Base-by-base conservation (phyloP, 768 basidiomycete genomes). In the Lanmaoa pseudosensibilis region DNA sequence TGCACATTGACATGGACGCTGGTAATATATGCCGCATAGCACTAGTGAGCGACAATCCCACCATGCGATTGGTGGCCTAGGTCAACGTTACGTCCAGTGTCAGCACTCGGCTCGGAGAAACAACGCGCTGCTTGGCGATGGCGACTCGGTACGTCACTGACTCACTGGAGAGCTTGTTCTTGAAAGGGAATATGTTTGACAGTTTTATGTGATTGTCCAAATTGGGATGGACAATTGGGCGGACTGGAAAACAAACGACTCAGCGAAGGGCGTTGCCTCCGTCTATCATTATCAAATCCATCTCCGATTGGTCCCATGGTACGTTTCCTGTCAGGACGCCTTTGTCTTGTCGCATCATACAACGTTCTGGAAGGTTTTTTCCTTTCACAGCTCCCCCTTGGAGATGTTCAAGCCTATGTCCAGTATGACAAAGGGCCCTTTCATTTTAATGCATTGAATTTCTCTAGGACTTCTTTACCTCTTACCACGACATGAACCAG, bases 161-260 rank as follows among this genome's bases (percentile, higher is more conserved):
- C 43, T n/a, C 13, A n/a, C 10, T 46, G 9, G 30, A 21, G 47
- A 2, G 27, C 40, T 59, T 59, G 50, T 53, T 56, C 32, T 54
- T 55, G 27, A 50, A 59, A 60, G 48, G 51, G 30, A 25, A 43
- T 30, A 4, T 36, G 25, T 54, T 37, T 46, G 50, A 41, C 57
- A 45, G 33, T 33, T 19, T 57, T 61, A 59, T 43, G 50, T 45
- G 61, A 58, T 50, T 19, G 21, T n/a, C 54, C 54, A 55, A 57
- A 58, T 57, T 40, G 8, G 57, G 65, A 39, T 3, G 43, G 47
- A 67, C 66, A 67, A 68, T 62, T 65, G 66, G 64, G 64, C 66
- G 66, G 66, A 68, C 58, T 61, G 11, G 33, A 40, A 62, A 60
- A 56, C 33, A 54, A 54, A 54, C 34, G 8, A 56, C 58, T 59